Base-by-base conservation (phyloP, 805 yeast species). In the Monosporozyma servazzii region DNA sequence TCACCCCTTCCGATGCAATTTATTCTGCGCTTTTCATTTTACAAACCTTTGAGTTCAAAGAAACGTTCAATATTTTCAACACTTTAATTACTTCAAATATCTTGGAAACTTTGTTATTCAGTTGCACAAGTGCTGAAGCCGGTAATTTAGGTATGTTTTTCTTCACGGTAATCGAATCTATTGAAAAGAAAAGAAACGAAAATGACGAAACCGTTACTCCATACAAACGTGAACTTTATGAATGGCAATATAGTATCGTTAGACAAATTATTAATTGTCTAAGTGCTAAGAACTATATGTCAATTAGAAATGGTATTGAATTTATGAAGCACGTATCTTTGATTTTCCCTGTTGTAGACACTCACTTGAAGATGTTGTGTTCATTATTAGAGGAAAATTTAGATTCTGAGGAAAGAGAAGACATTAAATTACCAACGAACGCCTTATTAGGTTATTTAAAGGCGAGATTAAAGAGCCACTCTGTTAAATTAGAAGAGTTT, bases 1-100 rank as follows among this genome's bases (percentile, higher is more conserved):
- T 84, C 56, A 86, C 96, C 0, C 81, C 95, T 0, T 78, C 83
- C 55, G 97, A 89, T 69, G 95, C 96, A 0, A 72, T 85, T 0
- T 90, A 71, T 62, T 67, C 81, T 36, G 79, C 86, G 0, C 72
- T 74, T 51, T 87, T 89, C 60, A 55, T 88, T 8, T 75, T 79
- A 51, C 68, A 73, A 44, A 58, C 81, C 18, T 79, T 82, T 50
- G 62, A 68, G 0, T 54, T 65, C 0, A 74, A 75, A 20, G 71
- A 71, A 44, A 64, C 81, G 3, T 53, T 77, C 23, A 54, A 54
- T 6, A 55, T 78, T 2, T 61, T 79, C 29, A 73, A 79, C 37
- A 64, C 63, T 18, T 67, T 88, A 23, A 75, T 88, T 51, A 62
- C 69, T 0, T 69, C 71, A 3, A 71, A 72, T 10, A 65, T 81